These are phyloP conservation scores for Zhuliangozyma blackwelliae DNA, from an alignment of 1,139 yeast genomes.

Conservation along the genomic window DNA sequence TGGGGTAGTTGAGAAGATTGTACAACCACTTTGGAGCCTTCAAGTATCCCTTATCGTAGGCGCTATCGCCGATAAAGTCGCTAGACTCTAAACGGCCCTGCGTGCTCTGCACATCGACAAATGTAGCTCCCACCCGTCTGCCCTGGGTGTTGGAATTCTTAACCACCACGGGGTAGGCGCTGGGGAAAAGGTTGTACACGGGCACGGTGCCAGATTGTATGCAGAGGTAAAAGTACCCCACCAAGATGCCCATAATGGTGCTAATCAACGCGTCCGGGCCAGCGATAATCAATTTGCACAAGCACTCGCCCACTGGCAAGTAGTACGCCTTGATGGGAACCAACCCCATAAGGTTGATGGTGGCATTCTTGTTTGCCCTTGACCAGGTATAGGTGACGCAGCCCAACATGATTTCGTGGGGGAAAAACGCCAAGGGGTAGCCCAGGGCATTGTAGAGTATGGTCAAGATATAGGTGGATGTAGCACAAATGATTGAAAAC, in stretches of 20 bases:
- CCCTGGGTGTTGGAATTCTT: slow-evolving; percentile 14
- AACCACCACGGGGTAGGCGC: slow-evolving; percentile 13
- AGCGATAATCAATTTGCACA: slow-evolving; percentile 41
- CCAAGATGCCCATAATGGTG: slow-evolving; percentile 45
- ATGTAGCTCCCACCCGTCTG: slow-evolving; percentile 30
- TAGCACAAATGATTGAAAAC: slow-evolving; percentile 48
- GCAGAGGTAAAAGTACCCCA: slow-evolving; percentile 59
- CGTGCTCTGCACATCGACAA: slow-evolving; percentile 5
- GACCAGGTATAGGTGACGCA: slow-evolving; percentile 62
- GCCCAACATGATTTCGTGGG: slow-evolving; percentile 41
- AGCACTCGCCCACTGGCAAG: slow-evolving; percentile 52
- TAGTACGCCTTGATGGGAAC: slow-evolving; percentile 57
- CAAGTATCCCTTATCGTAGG: slow-evolving; percentile 42
- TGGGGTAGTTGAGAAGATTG: slow-evolving; percentile 28
- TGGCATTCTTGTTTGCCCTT: slow-evolving; percentile 45
- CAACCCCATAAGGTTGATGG: slow-evolving; percentile 48
- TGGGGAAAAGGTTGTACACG: slow-evolving; percentile 38
- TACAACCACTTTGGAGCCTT: slow-evolving; percentile 41
- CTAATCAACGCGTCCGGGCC: slow-evolving; percentile 38
- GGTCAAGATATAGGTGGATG: slow-evolving; percentile 35
- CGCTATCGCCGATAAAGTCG: slow-evolving; percentile 29
- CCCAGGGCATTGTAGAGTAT: slow-evolving; percentile 24
- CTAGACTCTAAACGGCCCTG: no score
- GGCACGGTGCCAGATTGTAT: slow-evolving; percentile 52
- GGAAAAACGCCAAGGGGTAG: slow-evolving; percentile 14